Evolutionary conservation across 2,329 filamentous ascomycete species (phyloP).

Genomic region (Graphium sp.): DNA sequence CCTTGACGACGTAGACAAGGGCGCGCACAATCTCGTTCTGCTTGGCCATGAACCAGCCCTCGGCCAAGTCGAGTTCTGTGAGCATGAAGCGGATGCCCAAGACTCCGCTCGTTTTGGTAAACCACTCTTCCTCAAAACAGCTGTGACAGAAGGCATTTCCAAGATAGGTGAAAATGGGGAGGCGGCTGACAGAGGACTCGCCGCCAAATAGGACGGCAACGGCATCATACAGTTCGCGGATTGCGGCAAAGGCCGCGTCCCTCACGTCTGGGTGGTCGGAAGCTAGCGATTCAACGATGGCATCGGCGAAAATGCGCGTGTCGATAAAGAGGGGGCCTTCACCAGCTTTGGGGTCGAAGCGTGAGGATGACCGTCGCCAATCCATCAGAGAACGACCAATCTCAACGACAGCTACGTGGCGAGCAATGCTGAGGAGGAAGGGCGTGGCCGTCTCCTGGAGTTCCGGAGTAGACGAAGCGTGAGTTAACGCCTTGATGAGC

Average conservation of each 20-base stretch:
- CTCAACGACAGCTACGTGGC: constrained; percentile 82
- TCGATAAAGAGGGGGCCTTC: constrained; percentile 82
- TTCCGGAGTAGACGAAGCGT: constrained; percentile 66
- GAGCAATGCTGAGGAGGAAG: constrained; percentile 67
- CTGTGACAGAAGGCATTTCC: constrained; percentile 79
- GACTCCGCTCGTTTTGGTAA: constrained; percentile 85
- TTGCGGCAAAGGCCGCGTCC: constrained; percentile 64
- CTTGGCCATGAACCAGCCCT: constrained; percentile 64
- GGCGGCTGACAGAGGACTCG: constrained; percentile 49
- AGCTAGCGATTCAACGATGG: constrained; percentile 75
- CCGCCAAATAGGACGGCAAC: constrained; percentile 66
- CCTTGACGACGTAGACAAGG: constrained; percentile 95
- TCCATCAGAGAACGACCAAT: constrained; percentile 72
- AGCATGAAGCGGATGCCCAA: constrained; percentile 79
- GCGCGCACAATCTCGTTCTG: constrained; percentile 80
- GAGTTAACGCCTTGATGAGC: constrained; percentile 76
- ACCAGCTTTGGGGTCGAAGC: constrained; percentile 72
- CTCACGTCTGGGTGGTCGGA: constrained; percentile 70
- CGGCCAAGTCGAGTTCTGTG: constrained; percentile 69
- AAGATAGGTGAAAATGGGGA: constrained; percentile 75
- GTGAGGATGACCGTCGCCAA: constrained; percentile 56
- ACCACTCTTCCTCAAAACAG: constrained; percentile 97
- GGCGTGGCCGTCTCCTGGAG: constrained; percentile 59
- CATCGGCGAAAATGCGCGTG: constrained; percentile 72
- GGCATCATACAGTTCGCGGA: constrained; percentile 63